phyloP scores from a whole-genome alignment of 2,329 filamentous ascomycete genomes.

The Aspergillus terreus region DNA sequence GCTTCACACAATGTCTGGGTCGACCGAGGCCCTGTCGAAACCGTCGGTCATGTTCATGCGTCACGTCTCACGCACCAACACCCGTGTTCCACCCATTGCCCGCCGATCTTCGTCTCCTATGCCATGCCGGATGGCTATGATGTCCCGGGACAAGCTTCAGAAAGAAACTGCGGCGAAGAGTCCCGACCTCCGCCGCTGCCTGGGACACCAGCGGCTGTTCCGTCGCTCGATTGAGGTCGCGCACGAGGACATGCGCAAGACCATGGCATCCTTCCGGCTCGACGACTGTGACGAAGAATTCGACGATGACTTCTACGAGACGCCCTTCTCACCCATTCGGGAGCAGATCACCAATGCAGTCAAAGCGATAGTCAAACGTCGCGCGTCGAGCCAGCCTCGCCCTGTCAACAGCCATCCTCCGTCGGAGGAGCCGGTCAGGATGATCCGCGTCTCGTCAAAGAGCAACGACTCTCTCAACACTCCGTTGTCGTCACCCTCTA shows the following conservation, averaged over 20 bases:
- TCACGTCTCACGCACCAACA: conserved; percentile 11
- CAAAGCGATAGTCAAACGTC: conserved; percentile 9
- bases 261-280: conserved; percentile 7
- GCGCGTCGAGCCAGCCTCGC: not conserved
- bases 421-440: not conserved
- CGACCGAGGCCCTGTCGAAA: conserved; percentile 3
- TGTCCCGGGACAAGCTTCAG: conserved; percentile 18
- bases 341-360: conserved; percentile 12
- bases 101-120: conserved; percentile 7
- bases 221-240: conserved; percentile 15
- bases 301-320: not conserved
- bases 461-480: not conserved
- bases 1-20: conserved; percentile 5
- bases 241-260: conserved; percentile 12
- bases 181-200: conserved; percentile 22
- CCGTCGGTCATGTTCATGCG: conserved; percentile 4
- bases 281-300: conserved; percentile 9
- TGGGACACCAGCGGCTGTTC: conserved; percentile 18
- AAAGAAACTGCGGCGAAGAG: conserved; percentile 11
- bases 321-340: conserved; percentile 4
- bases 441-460: not conserved
- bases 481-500: not conserved
- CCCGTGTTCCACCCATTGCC: conserved; percentile 15
- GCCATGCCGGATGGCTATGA: conserved; percentile 9
- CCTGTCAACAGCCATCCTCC: not conserved